Percentiles rank a stretch among this genome's conserved stretches.
These are phyloP conservation scores for Detonula confervacea DNA, from an alignment of 352 stramenopile genomes.

Conservation along the genomic window DNA sequence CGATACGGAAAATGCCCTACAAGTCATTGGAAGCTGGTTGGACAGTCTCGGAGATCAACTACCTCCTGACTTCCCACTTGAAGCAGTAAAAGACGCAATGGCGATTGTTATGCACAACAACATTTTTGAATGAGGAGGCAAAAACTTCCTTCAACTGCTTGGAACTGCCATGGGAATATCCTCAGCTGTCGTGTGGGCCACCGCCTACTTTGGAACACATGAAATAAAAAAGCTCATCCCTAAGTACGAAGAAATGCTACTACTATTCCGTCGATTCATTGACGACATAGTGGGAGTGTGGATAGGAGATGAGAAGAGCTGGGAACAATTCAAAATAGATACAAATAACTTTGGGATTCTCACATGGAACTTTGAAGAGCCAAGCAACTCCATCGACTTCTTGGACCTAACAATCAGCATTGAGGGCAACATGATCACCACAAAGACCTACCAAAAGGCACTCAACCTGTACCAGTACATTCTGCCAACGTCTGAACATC, in stretches of 20 bases:
- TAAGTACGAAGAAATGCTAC: constrained; percentile 14
- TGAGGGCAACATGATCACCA: constrained; percentile 13
- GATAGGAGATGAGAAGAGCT: not conserved
- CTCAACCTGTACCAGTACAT: constrained; percentile 64
- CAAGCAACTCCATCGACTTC: constrained; percentile 13
- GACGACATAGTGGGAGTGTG: constrained; percentile 47
- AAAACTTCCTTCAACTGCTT: constrained; percentile 29
- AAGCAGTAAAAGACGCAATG: constrained; percentile 35
- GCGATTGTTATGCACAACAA: constrained; percentile 34
- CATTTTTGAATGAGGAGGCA: constrained; percentile 40
- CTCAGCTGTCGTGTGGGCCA: constrained; percentile 34
- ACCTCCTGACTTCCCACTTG: constrained; percentile 11
- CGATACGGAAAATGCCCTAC: constrained; percentile 26
- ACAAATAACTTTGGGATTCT: constrained; percentile 30
- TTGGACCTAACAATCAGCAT: constrained; percentile 28
- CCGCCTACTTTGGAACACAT: constrained; percentile 27
- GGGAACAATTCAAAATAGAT: not conserved
- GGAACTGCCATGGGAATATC: constrained; percentile 49
- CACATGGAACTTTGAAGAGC: constrained; percentile 26
- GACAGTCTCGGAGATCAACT: constrained; percentile 10
- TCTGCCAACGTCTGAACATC: constrained; percentile 32
- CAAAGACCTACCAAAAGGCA: constrained; percentile 49
- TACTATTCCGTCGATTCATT: constrained; percentile 34
- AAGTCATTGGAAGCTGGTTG: constrained; percentile 26
- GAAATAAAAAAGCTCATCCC: constrained; percentile 17